phyloP scores from a whole-genome alignment of 495 filamentous ascomycete genomes.

The Penicillium manginii region DNA sequence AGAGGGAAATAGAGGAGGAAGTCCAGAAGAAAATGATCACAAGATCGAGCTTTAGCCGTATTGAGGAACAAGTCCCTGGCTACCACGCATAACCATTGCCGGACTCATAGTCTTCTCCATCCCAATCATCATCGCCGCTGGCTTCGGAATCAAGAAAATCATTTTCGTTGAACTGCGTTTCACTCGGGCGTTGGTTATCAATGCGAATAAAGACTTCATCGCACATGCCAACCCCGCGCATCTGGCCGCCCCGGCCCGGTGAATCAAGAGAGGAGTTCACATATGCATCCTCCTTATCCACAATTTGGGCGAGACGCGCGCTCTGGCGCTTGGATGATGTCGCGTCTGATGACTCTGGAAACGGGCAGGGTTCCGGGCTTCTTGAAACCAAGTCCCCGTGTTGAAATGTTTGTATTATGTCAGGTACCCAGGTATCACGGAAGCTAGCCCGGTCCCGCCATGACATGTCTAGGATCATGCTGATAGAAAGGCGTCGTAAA shows the following conservation, averaged over 20 bases:
- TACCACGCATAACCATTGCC: conserved; percentile 35
- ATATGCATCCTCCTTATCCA: conserved; percentile 26
- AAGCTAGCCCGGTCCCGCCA: conserved; percentile 80
- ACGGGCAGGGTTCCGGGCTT: background rate
- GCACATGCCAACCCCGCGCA: conserved; percentile 73
- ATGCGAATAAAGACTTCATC: conserved; percentile 77
- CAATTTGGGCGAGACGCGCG: conserved; percentile 40
- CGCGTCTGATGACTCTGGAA: conserved; percentile 3
- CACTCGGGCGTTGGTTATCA: conserved; percentile 79
- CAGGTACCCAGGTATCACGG: conserved; percentile 46
- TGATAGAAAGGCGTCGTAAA: conserved; percentile 69
- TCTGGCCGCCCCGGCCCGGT: conserved; percentile 10
- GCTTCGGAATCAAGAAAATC: conserved; percentile 78
- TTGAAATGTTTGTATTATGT: background rate
- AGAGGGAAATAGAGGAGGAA: background rate
- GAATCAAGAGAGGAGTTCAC: background rate
- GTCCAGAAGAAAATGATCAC: background rate
- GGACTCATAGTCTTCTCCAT: conserved; percentile 47
- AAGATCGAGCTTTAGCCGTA: background rate
- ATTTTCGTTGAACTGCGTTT: conserved; percentile 71
- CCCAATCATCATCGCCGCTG: conserved; percentile 81
- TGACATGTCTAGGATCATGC: conserved; percentile 70
- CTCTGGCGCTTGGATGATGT: conserved; percentile 45
- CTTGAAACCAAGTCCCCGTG: background rate
- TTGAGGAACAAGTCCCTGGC: background rate